Percentiles rank a stretch among this genome's conserved stretches.
Evolutionary conservation across 495 filamentous ascomycete genomes (phyloP).

Genomic region (Jackrogersella multiformis): DNA sequence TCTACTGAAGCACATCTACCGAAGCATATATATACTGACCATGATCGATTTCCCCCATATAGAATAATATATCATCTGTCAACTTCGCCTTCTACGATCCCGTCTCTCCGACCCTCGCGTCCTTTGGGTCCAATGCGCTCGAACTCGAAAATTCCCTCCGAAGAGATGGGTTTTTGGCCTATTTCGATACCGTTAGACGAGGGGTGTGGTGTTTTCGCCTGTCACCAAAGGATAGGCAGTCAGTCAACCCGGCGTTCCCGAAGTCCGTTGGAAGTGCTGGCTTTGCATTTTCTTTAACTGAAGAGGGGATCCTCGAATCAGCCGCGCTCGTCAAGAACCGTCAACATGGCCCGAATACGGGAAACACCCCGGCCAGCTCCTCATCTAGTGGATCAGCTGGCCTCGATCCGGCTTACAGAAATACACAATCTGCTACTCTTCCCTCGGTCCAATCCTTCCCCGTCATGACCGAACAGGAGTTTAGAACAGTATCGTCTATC

Average conservation of each 20-base stretch:
- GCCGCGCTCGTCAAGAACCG: slow-evolving; percentile 54
- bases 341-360: slow-evolving; percentile 47
- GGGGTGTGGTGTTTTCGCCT: slow-evolving; percentile 64
- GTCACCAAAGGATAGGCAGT: slow-evolving; percentile 45
- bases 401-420: slow-evolving; percentile 51
- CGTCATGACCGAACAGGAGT: slow-evolving; percentile 34
- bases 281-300: slow-evolving; percentile 50
- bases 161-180: slow-evolving; percentile 60
- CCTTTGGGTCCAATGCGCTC: slow-evolving; percentile 51
- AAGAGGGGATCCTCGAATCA: slow-evolving; percentile 59
- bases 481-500: slow-evolving; percentile 15
- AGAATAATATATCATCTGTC: slow-evolving; percentile 60
- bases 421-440: slow-evolving; percentile 46
- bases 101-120: slow-evolving; percentile 47
- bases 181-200: slow-evolving; percentile 56
- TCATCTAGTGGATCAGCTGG: slow-evolving; percentile 54
- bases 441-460: slow-evolving; percentile 36
- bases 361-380: slow-evolving; percentile 59
- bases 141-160: slow-evolving; percentile 58
- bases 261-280: slow-evolving; percentile 52
- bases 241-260: slow-evolving; percentile 44
- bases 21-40: slow-evolving; percentile 30
- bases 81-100: slow-evolving; percentile 60
- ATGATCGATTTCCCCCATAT: background rate
- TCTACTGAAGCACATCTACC: too few relatives aligned